Conservation (phyloP, 2,329 filamentous ascomycete species). For the Neospermospora avenae region DNA sequence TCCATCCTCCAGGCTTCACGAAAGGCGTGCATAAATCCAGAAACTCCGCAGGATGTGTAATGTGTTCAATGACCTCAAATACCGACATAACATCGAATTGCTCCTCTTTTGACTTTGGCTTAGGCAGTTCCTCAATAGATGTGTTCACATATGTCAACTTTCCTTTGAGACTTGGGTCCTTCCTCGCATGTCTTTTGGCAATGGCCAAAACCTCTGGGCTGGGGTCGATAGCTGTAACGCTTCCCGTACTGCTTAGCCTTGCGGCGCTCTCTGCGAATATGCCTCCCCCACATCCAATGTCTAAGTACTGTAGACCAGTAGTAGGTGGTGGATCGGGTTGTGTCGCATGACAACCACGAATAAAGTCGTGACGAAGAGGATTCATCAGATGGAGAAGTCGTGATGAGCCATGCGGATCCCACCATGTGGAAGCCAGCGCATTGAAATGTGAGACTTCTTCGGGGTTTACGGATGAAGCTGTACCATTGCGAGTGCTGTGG, state of each 20-base stretch:
- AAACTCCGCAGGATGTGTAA: slow-evolving; percentile 72
- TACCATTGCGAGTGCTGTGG: slow-evolving; percentile 16
- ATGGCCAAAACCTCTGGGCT: slow-evolving; percentile 70
- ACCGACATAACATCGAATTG: slow-evolving; percentile 78
- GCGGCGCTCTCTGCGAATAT: slow-evolving; percentile 92
- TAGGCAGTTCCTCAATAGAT: slow-evolving; percentile 67
- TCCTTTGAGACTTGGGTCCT: slow-evolving; percentile 63
- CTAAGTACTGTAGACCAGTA: slow-evolving; percentile 66
- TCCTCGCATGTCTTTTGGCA: slow-evolving; percentile 70
- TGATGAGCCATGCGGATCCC: slow-evolving; percentile 92
- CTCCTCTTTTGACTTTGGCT: slow-evolving; percentile 38
- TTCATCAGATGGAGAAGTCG: slow-evolving; percentile 97
- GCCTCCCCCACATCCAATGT: slow-evolving; percentile 92
- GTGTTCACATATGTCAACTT: slow-evolving; percentile 73
- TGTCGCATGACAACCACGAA: slow-evolving; percentile 65
- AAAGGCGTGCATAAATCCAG: slow-evolving; percentile 69
- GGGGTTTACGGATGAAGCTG: slow-evolving; percentile 72
- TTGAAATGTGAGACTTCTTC: slow-evolving; percentile 94
- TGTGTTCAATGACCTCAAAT: slow-evolving; percentile 95
- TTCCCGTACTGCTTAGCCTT: slow-evolving; percentile 57
- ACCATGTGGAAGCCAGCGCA: slow-evolving; percentile 89
- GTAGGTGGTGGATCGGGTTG: slow-evolving; percentile 42
- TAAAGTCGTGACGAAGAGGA: slow-evolving; percentile 91
- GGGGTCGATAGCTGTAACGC: slow-evolving; percentile 76
- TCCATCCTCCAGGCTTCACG: slow-evolving; percentile 87